Percentiles rank a stretch among this genome's conserved stretches.
Conservation (phyloP, 176 grass and related monocot genomes). For the Metroxylon sagu region DNA sequence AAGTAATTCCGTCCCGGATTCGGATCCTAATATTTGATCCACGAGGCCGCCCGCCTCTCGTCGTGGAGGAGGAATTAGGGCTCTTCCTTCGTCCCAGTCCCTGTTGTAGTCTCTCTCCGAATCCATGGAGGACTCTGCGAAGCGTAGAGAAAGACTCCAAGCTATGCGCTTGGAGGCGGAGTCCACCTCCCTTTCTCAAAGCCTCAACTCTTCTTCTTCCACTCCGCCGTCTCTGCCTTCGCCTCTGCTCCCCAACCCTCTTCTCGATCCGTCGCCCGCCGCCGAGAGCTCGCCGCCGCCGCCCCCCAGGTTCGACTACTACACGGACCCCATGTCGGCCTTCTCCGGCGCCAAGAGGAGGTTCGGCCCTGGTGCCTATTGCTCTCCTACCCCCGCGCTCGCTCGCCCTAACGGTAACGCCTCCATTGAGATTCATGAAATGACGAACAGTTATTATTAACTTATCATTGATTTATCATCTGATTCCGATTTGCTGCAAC, state of each 20-base stretch:
- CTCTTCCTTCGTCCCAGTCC: too few species aligned
- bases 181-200: not conserved
- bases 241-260: not conserved
- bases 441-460: too few species aligned
- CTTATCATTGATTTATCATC: too few species aligned
- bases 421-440: constrained; percentile 1
- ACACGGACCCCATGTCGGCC: constrained; percentile 25
- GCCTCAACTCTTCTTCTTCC: not conserved
- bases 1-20: too few species aligned
- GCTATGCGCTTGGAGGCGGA: constrained; percentile 20
- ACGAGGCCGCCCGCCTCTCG: too few species aligned
- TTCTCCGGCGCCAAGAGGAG: constrained; percentile 30
- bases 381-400: not conserved
- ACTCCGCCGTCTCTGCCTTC: not conserved
- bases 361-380: constrained; percentile 10
- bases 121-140: constrained; percentile 33
- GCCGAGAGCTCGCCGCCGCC: constrained; percentile 1
- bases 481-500: too few species aligned
- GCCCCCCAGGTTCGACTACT: constrained; percentile 18
- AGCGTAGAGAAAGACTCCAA: constrained; percentile 20
- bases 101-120: too few species aligned
- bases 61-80: too few species aligned
- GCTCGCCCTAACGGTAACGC: too few species aligned
- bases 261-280: not conserved
- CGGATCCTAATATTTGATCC: too few species aligned